Conservation (phyloP, 495 filamentous ascomycete genomes). For the Peziza echinospora region DNA sequence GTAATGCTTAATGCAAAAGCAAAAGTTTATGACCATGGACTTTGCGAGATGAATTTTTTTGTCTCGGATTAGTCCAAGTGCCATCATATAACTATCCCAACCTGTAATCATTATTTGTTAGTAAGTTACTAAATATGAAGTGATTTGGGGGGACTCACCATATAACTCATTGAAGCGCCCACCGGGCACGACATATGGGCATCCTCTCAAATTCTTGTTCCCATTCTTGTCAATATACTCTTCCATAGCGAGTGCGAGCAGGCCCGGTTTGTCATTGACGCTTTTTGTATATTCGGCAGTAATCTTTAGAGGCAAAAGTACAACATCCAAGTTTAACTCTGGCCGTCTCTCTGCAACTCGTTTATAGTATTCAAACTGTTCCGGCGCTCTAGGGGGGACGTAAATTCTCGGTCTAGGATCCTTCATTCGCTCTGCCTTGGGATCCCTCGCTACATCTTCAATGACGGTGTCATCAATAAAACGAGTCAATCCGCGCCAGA, state of each 20-base stretch:
- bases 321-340: constrained; percentile 68
- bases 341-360: constrained; percentile 52
- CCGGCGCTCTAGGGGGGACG: constrained; percentile 58
- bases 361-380: constrained; percentile 74
- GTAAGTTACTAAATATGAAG: constrained; percentile 1
- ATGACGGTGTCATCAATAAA: constrained; percentile 78
- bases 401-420: constrained; percentile 85
- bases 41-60: constrained; percentile 68
- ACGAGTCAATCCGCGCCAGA: constrained; percentile 76
- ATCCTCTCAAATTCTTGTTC: constrained; percentile 44
- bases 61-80: constrained; percentile 62
- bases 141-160: constrained; percentile 21
- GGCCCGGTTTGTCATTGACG: constrained; percentile 66
- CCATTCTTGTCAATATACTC: constrained; percentile 41
- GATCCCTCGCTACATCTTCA: constrained; percentile 58
- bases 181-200: constrained; percentile 88
- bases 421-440: constrained; percentile 65
- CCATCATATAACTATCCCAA: constrained; percentile 97
- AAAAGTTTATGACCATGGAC: constrained; percentile 85
- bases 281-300: constrained; percentile 51
- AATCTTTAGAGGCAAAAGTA: constrained; percentile 46
- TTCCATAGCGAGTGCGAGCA: constrained; percentile 81
- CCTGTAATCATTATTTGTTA: constrained; percentile 12
- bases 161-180: constrained; percentile 96
- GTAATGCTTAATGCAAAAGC: constrained; percentile 94